phyloP scores from a whole-genome alignment of 2,329 filamentous ascomycete genomes.

The Metarhizium robertsii region DNA sequence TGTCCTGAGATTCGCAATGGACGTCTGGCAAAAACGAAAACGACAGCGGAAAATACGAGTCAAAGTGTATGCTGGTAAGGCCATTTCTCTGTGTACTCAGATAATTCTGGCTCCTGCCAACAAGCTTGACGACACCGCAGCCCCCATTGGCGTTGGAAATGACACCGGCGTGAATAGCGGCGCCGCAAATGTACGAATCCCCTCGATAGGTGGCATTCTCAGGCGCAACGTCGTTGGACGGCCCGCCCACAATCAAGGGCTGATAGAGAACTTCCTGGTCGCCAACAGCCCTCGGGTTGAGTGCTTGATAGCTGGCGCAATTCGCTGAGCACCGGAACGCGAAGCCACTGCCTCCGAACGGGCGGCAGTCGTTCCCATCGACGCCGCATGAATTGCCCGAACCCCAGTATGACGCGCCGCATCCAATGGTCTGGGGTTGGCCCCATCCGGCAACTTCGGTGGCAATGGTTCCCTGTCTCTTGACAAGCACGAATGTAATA shows the following conservation, averaged over 20 bases:
- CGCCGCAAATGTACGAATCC: conserved; percentile 79
- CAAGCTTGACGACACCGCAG: conserved; percentile 69
- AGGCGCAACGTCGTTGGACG: conserved; percentile 30
- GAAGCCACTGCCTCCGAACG: conserved; percentile 61
- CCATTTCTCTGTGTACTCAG: conserved; percentile 57
- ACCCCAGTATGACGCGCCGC: conserved; percentile 61
- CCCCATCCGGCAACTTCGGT: conserved; percentile 61
- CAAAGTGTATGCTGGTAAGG: conserved; percentile 68
- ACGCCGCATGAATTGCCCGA: conserved; percentile 63
- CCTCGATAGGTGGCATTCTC: conserved; percentile 63
- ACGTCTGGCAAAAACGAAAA: conserved; percentile 66
- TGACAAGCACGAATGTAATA: conserved; percentile 57
- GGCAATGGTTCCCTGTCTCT: conserved; percentile 50
- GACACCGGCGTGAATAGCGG: conserved; percentile 76
- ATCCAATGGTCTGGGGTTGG: conserved; percentile 54
- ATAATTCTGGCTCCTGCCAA: conserved; percentile 59
- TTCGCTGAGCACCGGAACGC: conserved; percentile 68
- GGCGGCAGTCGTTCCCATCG: conserved; percentile 65
- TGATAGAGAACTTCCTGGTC: conserved; percentile 55
- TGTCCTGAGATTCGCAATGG: conserved; percentile 61
- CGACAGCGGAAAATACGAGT: conserved; percentile 81
- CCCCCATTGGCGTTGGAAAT: conserved; percentile 64
- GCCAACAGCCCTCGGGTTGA: conserved; percentile 69
- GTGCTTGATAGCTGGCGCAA: conserved; percentile 54
- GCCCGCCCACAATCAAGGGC: conserved; percentile 61